Conservation (phyloP, 495 filamentous ascomycete species). For the Penicillium nucicola region DNA sequence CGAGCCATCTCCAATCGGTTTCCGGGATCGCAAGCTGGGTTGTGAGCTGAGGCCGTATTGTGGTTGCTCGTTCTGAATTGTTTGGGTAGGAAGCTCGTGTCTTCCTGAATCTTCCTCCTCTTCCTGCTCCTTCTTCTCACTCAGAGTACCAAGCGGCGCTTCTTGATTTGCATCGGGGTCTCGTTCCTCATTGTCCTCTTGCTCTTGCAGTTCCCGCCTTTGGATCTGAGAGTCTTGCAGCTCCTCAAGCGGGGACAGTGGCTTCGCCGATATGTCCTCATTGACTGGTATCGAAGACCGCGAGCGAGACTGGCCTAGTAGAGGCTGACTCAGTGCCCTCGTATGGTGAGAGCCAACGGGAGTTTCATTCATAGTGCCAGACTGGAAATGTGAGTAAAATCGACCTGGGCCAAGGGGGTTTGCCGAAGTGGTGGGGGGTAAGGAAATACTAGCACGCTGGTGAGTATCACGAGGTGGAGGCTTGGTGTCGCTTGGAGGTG, state of each 20-base stretch:
- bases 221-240: background rate
- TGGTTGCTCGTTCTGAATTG: background rate
- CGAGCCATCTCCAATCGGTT: background rate
- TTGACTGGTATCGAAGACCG: constrained; percentile 1
- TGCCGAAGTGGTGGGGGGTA: constrained; percentile 4
- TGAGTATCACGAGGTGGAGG: background rate
- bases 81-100: background rate
- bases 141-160: background rate
- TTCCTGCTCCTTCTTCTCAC: background rate
- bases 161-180: background rate
- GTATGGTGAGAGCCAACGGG: constrained; percentile 2
- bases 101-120: background rate
- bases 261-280: background rate
- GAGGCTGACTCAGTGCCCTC: constrained; percentile 13
- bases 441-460: constrained; percentile 13
- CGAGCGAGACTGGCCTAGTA: constrained; percentile 7
- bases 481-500: background rate
- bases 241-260: background rate
- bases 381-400: constrained; percentile 19
- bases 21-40: constrained; percentile 5
- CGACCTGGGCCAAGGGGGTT: constrained; percentile 9
- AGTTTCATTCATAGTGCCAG: constrained; percentile 2
- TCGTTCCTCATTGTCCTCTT: background rate
- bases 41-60: background rate
- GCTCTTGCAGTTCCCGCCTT: background rate